Evolutionary conservation across 495 filamentous ascomycete genomes (phyloP).

Genomic region (Endocarpon pusillum): DNA sequence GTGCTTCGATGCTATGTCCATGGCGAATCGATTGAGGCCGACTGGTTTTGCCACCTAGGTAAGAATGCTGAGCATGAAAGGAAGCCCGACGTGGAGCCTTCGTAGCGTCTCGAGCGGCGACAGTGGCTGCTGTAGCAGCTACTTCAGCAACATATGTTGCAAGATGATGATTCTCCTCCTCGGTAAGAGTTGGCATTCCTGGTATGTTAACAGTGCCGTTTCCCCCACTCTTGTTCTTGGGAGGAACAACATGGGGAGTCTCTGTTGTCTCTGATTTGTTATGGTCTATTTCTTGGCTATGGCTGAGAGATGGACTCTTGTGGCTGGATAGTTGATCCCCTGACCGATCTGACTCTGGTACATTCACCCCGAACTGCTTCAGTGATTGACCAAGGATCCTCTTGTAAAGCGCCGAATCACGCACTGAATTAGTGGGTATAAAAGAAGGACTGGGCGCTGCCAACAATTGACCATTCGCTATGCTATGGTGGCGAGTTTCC

Average conservation of each 20-base stretch:
- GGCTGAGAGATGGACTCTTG: conserved; percentile 4
- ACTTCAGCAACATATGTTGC: conserved; percentile 78
- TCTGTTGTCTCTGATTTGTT: conserved; percentile 18
- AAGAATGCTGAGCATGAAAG: conserved; percentile 16
- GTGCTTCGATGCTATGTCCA: conserved; percentile 20
- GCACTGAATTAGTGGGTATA: conserved; percentile 33
- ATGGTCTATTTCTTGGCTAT: conserved; percentile 12
- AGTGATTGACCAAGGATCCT: conserved; percentile 81
- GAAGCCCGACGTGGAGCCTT: conserved; percentile 32
- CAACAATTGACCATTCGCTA: conserved; percentile 16
- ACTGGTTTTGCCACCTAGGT: conserved; percentile 8
- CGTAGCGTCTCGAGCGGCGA: conserved; percentile 68
- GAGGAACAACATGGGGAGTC: conserved; percentile 55
- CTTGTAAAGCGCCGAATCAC: conserved; percentile 81
- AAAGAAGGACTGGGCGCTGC: conserved; percentile 15
- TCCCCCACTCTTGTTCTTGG: conserved; percentile 34
- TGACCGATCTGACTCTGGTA: conserved; percentile 27
- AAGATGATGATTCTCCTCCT: conserved; percentile 62
- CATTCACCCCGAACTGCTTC: conserved; percentile 52
- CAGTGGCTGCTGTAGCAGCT: conserved; percentile 76
- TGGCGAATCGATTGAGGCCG: conserved; percentile 20
- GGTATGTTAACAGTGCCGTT: conserved; percentile 29
- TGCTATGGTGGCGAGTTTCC: conserved; percentile 21
- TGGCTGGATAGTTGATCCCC: conserved; percentile 20
- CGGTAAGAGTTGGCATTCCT: conserved; percentile 56